A percentile compares a stretch with the other conserved stretches of the same genome.
These are phyloP conservation scores for Backusella parvicylindrica DNA, from an alignment of 192 early-diverging fungal genomes.

Conservation along the genomic window DNA sequence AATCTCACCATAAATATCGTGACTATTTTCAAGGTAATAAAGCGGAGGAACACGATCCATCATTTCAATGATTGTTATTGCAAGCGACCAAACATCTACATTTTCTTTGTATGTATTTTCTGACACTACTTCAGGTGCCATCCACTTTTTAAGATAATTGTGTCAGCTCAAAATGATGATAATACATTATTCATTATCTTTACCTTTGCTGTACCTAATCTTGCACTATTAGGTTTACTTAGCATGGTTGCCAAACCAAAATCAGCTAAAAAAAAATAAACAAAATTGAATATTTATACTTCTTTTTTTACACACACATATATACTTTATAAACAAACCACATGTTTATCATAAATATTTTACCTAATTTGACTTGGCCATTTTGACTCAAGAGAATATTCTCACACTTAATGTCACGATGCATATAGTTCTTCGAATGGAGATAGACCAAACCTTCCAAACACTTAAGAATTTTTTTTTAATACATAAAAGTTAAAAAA, in stretches of 20 bases:
- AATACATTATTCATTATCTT: not conserved
- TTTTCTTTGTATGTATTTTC: slow-evolving; percentile 40
- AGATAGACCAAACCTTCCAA: slow-evolving; percentile 41
- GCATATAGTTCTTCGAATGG: slow-evolving; percentile 43
- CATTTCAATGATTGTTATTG: slow-evolving; percentile 42
- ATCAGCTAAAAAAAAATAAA: slow-evolving; percentile 15
- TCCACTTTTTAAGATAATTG: slow-evolving; percentile 30
- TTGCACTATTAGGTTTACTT: slow-evolving; percentile 11
- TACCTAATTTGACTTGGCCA: slow-evolving; percentile 42
- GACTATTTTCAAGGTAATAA: slow-evolving; percentile 33
- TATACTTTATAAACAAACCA: not conserved
- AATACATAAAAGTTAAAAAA: not conserved
- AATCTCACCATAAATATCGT: slow-evolving; percentile 34
- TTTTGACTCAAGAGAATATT: slow-evolving; percentile 37
- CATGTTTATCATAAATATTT: not conserved
- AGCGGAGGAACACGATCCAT: slow-evolving; percentile 41
- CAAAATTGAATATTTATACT: too few species aligned
- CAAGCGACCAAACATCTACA: slow-evolving; percentile 47
- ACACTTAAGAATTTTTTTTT: slow-evolving; percentile 11
- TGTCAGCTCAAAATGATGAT: not conserved
- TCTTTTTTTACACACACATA: not conserved
- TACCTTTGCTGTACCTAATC: slow-evolving; percentile 36
- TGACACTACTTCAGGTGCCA: slow-evolving; percentile 45
- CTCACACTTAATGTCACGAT: slow-evolving; percentile 49
- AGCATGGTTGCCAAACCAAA: slow-evolving; percentile 32